Base-by-base conservation (phyloP, 495 filamentous ascomycete genomes). In the Lichenothelia convexa region DNA sequence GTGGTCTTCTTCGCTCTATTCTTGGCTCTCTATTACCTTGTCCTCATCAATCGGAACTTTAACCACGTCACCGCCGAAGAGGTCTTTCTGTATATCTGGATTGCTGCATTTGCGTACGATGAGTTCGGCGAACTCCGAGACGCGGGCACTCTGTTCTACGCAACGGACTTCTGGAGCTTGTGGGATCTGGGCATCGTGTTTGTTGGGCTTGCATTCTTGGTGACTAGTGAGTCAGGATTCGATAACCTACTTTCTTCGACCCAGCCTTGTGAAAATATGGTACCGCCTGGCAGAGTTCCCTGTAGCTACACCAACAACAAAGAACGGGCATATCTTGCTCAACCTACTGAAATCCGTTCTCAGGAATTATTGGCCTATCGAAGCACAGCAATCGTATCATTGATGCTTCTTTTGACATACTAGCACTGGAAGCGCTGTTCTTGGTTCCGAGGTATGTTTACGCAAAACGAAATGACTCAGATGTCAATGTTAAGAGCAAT, bases 171-270 rank as follows among this genome's bases (percentile, higher is more conserved):
- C 39, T 94, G 86, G 85, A 87, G 77, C 44, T 50, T 81, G 17
- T 93, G 86, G 65, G 87, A 94, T 49, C 51, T 93, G 38, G 72
- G 70, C 26, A 92, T 94, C 44, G 87, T 93, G 19, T 57, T 68
- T n/a, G 80, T 86, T 17, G 86, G 84, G 3, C 47, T 75, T 24
- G 64, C 68, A 9, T 94, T 80, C 56, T 64, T 83, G 21, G 55
- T 77, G 18, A 51, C 74, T 21, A 65, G 84, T 85, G 65, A 65
- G 76, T 63, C 40, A 18, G 4, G 18, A 15, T 20, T 9, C 15
- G 8, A 2, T 20, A 5, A 12, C 26, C n/a, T n/a, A n/a, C n/a
- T n/a, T n/a, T n/a, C n/a, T n/a, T n/a, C n/a, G n/a, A n/a, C n/a
- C n/a, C n/a, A n/a, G n/a, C n/a, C n/a, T n/a, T n/a, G n/a, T n/a